These are phyloP conservation scores for Nidularia sp. DNA, from an alignment of 768 basidiomycete species.

Conservation along the genomic window DNA sequence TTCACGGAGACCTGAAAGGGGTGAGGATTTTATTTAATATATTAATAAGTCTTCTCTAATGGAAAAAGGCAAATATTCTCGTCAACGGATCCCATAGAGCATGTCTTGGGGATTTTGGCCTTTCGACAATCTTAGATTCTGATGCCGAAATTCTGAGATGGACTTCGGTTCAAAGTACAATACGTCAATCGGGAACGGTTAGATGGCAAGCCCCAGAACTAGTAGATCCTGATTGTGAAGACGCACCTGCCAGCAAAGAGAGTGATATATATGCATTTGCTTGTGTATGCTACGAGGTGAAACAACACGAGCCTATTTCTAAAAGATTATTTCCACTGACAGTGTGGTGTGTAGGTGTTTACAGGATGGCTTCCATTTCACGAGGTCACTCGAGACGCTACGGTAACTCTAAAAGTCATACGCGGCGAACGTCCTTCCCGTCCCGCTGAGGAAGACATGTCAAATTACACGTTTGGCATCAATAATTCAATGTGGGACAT, in stretches of 20 bases:
- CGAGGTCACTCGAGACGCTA: slow-evolving; percentile 10
- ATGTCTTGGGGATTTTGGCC: slow-evolving; percentile 6
- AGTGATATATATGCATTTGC: slow-evolving; percentile 9
- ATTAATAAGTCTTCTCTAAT: background rate
- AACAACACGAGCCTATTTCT: background rate
- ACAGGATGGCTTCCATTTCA: slow-evolving; percentile 16
- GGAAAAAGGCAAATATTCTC: slow-evolving; percentile 9
- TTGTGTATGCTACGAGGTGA: slow-evolving; percentile 3
- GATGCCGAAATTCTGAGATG: background rate
- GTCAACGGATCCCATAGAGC: slow-evolving; percentile 5
- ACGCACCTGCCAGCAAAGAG: background rate
- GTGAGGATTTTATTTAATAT: slow-evolving; percentile 4
- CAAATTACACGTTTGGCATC: background rate
- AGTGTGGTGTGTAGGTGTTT: slow-evolving; percentile 12
- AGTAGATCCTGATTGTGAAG: background rate
- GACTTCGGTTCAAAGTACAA: background rate
- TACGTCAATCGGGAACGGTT: background rate
- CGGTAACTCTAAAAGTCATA: slow-evolving; percentile 12
- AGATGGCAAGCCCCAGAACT: slow-evolving; percentile 10
- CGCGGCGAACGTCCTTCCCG: slow-evolving; percentile 18
- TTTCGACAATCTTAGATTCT: background rate
- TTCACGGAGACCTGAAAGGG: slow-evolving; percentile 17
- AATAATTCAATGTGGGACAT: background rate
- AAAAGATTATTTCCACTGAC: background rate
- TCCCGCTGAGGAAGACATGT: slow-evolving; percentile 5